Evolutionary conservation across 2,329 filamentous ascomycete species (phyloP), one percentile per base, ranked within the genome.

Genomic region (Botryotinia calthae): DNA sequence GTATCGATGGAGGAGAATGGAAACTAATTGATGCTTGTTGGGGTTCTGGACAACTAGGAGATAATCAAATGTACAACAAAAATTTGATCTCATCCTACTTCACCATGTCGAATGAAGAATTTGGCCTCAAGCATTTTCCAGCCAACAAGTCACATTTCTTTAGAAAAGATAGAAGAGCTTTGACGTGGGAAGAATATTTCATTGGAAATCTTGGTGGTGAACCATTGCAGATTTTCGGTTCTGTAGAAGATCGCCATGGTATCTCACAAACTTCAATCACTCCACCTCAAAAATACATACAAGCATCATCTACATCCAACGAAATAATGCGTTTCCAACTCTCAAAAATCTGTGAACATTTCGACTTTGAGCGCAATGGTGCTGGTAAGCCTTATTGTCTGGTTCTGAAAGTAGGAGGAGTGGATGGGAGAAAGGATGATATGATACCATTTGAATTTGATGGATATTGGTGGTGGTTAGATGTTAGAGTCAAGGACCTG

Each of bases 1-100:
- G 89, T 69, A 94, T 98, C 73, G 95, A 98, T 78, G 88, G 90
- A 40, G 93, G 93, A 2, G 88, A 90, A 76, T 98, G 95, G 95
- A 97, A 98, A 82, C 87, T 98, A 1, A 84, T 98, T 66, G 96
- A 99, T 79, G 83, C 92, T 0, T 98, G 95, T 80, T 99, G 96
- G 96, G 96, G 96, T 56, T 93, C 95, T 0, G 95, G 95, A 2
- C 85, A 88, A 75, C 82, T 97, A 14, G 82, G 85, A 61, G 48
- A 67, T 2, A 84, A 78, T 51, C 74, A 81, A 79, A 82, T 84
- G 1, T 98, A 94, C 82, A 87, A 87, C 61, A 87, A 91, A 77
- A 80, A 84, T 4, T 97, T 98, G 81, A 86, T 85, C 1, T 88
- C 94, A 0, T 82, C 85, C 12, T 82, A 87, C 75, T 92, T 92